These are phyloP conservation scores for Dictyostelium firmibasis DNA, from an alignment of 78 protist genomes.

Conservation along the genomic window DNA sequence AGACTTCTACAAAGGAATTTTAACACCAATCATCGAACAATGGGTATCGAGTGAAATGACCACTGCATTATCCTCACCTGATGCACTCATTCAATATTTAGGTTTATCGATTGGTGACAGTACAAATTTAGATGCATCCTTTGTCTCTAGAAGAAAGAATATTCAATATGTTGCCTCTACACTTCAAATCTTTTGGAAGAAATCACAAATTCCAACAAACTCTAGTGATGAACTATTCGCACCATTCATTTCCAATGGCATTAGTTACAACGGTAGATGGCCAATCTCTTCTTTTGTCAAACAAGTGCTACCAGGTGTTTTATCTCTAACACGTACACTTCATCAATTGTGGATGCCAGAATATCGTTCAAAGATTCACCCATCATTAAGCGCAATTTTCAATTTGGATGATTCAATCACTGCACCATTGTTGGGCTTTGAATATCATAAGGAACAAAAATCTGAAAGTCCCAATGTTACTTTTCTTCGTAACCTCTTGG, in stretches of 20 bases:
- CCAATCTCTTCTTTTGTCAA: constrained; percentile 43
- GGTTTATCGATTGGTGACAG: background rate
- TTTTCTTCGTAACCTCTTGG: constrained; percentile 37
- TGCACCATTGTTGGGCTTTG: constrained; percentile 59
- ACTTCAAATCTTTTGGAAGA: constrained; percentile 60
- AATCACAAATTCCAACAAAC: constrained; percentile 15
- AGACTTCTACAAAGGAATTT: constrained; percentile 22
- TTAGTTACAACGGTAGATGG: constrained; percentile 43
- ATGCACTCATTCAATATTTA: background rate
- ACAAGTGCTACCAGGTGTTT: constrained; percentile 32
- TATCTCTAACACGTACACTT: background rate
- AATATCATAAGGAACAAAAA: constrained; percentile 38
- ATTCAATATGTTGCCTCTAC: background rate
- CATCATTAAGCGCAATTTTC: background rate
- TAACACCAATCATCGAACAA: background rate
- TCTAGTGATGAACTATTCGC: background rate
- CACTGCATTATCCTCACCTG: constrained; percentile 40
- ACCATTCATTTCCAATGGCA: constrained; percentile 68
- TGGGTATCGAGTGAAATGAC: constrained; percentile 11
- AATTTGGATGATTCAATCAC: constrained; percentile 38
- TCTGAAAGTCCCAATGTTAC: constrained; percentile 36
- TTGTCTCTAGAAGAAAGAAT: background rate
- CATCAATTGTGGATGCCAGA: constrained; percentile 59
- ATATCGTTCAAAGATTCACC: background rate
- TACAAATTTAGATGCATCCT: background rate